A percentile compares a stretch with the other conserved stretches of the same genome.
Evolutionary conservation across 495 filamentous ascomycete genomes (phyloP).

Genomic region (Penicillium cataractarum): DNA sequence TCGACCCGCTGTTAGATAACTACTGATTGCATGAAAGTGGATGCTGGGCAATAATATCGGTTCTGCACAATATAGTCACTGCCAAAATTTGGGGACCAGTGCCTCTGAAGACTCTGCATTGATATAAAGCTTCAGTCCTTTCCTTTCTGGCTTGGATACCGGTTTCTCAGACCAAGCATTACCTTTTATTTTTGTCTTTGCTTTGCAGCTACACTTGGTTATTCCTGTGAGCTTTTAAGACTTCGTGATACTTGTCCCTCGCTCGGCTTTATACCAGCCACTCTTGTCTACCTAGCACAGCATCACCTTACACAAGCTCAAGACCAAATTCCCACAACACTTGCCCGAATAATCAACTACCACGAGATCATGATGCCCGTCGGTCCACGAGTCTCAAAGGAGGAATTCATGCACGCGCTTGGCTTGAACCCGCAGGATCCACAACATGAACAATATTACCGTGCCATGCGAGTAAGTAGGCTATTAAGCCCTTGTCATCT

Average conservation of each 20-base stretch:
- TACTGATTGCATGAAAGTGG: slow-evolving; percentile 26
- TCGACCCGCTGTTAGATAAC: slow-evolving; percentile 17
- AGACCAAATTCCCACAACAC: background rate
- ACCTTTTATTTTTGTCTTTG: background rate
- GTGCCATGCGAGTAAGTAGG: slow-evolving; percentile 47
- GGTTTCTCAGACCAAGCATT: background rate
- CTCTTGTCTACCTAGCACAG: slow-evolving; percentile 2
- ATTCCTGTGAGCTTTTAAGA: background rate
- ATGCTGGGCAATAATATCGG: slow-evolving; percentile 8
- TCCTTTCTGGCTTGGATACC: background rate
- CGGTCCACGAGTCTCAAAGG: slow-evolving; percentile 50
- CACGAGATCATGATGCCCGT: slow-evolving; percentile 32
- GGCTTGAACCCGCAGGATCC: slow-evolving; percentile 44
- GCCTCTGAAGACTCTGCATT: background rate
- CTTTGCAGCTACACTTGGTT: background rate
- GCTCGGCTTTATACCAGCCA: background rate
- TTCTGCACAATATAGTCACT: slow-evolving; percentile 3
- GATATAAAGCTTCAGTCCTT: slow-evolving; percentile 5
- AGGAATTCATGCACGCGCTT: slow-evolving; percentile 50
- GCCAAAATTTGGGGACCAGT: background rate
- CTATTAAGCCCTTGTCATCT: background rate
- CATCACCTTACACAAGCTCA: slow-evolving; percentile 5
- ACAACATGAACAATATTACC: slow-evolving; percentile 48
- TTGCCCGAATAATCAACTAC: background rate
- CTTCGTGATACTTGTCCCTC: background rate